Evolutionary conservation across 495 filamentous ascomycete genomes (phyloP), one percentile per base, ranked within the genome.

Genomic region (Lasiosphaeria miniovina): DNA sequence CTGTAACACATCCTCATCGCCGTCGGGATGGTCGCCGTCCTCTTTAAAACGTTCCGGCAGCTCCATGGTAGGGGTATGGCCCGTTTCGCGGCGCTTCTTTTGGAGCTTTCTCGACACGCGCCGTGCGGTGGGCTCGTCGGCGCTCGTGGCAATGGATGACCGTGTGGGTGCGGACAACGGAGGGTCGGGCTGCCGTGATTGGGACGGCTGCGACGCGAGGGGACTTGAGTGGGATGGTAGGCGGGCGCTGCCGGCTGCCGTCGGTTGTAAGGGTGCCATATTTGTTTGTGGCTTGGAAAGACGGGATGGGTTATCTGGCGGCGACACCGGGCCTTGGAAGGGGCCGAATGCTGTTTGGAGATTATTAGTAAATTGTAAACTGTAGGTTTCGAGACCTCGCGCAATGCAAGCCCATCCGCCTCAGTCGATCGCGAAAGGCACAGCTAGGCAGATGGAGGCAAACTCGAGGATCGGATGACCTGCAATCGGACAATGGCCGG

Each of bases 11-110:
- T 94, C 91, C 57, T 92, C 84, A 34, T 82, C 80, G n/a, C 60
- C 62, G 31, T 82, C 80, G 3, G 61, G 66, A 33, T 75, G 71
- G 69, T 92, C 89, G 43, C 84, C 86, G 43, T 86, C 85, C 68
- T 90, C 85, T 67, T 82, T 84, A 51, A 96, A 82, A 32, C 86
- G 86, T 14, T 93, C 90, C 15, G 92, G 91, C 24, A 94, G 77
- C 59, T 88, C 85, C 78, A 89, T 83, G 3, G 88, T 85, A 36
- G 82, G 77, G 34, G 80, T 75, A 52, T 86, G 83, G 56, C 77
- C 71, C 32, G 75, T 72, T 41, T 85, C 81, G 48, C 58, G 66
- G 57, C 78, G 79, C 60, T 72, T 82, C 72, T 85, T 86, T n/a
- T 81, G 81, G 55, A 87, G 72, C 71, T 82, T 87, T 49, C 83